Conservation (phyloP, 257 asterid species). For the Nicotiana benthamiana region DNA sequence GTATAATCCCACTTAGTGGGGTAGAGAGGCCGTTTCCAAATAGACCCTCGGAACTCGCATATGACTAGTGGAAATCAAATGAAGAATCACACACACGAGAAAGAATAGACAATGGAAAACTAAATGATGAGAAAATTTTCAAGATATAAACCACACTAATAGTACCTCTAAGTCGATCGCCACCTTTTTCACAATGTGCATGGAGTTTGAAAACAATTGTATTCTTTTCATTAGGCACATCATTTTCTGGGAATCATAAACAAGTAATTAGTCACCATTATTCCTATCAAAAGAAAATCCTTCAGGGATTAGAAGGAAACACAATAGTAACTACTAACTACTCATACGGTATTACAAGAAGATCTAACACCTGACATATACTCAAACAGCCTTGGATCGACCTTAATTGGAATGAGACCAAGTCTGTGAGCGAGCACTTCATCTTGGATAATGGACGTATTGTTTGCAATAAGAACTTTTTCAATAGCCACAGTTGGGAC, state of each 20-base stretch:
- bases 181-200: constrained; percentile 44
- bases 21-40: no score
- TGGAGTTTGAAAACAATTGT: constrained; percentile 85
- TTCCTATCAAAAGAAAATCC: constrained; percentile 8
- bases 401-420: constrained; percentile 82
- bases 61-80: constrained; percentile 1
- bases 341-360: background rate
- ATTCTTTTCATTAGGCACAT: constrained; percentile 72
- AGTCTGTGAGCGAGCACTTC: constrained; percentile 94
- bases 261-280: constrained; percentile 17
- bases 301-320: background rate
- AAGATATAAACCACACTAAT: background rate
- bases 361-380: constrained; percentile 59
- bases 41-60: no score
- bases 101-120: background rate
- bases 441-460: constrained; percentile 90
- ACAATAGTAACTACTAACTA: constrained; percentile 3
- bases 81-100: background rate
- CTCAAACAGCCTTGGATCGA: constrained; percentile 78
- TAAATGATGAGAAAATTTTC: background rate
- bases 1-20: no score
- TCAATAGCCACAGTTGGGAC: constrained; percentile 95
- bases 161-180: constrained; percentile 51
- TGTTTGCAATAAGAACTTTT: constrained; percentile 82
- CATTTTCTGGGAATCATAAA: constrained; percentile 51